Base-by-base conservation (phyloP, 768 basidiomycete species). In the Trametes cubensis region DNA sequence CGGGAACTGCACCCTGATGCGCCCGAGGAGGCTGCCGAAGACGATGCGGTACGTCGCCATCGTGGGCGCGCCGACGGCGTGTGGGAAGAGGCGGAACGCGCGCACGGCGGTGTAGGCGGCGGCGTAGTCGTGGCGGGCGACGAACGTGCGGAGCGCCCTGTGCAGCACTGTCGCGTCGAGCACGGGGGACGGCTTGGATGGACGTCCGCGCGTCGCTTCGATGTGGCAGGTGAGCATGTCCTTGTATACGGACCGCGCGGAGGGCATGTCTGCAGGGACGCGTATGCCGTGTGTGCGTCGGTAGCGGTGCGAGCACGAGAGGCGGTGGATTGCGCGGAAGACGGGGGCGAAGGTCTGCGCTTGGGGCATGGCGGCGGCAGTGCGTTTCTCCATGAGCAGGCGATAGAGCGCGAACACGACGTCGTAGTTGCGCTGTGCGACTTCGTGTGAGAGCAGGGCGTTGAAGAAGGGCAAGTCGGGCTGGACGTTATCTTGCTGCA, bases 381-480 rank as follows among this genome's bases (percentile, higher is more conserved):
- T 66, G 1, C 77, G 71, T 34, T 78, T 69, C 26, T 48, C 58
- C 64, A 77, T 71, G 49, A 86, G 67, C 21, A 77, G 55, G 8
- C 66, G 67, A 64, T 84, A 86, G 4, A 84, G 70, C 3, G 73
- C 66, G 61, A 84, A 81, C 6, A 78, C 80, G 18, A 74, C 72
- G 5, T 64, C 66, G 50, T 76, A 70, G 6, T 74, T 73, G 14
- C 69, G 58, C 1, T 68, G 69, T 14, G 75, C 67, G 40, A 76
- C 66, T 57, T 81, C 77, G 17, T 72, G 71, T 6, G 77, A 72
- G 15, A 86, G 77, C 62, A 86, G 76, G 8, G 77, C 62, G 58
- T 85, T 84, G 72, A 84, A 79, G n/a, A 84, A 64, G 41, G 67
- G 66, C 10, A 76, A 72, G 55, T 81, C 74, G 0, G 79, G 77